Evolutionary conservation across 1,284 basidiomycete species (phyloP).

Genomic region (Sphagnurus paluster): DNA sequence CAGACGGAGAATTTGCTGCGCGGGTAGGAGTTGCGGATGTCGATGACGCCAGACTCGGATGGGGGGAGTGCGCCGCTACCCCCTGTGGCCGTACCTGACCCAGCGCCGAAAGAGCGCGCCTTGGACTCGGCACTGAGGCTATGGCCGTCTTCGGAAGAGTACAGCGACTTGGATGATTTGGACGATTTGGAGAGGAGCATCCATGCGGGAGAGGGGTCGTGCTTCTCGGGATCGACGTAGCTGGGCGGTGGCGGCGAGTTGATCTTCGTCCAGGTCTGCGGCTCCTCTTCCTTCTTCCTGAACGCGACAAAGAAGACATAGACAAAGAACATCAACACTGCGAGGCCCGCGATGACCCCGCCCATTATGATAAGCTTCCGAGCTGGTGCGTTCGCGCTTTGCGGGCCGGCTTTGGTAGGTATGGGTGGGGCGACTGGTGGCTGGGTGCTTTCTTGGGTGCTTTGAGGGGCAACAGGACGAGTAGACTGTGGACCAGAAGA

Average conservation of each 20-base stretch:
- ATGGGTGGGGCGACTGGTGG: neutral
- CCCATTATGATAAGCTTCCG: slow-evolving; percentile 19
- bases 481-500: neutral
- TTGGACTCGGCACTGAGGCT: slow-evolving; percentile 1
- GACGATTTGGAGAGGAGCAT: slow-evolving; percentile 11
- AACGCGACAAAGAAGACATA: slow-evolving; percentile 15
- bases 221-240: slow-evolving; percentile 13
- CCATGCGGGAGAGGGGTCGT: slow-evolving; percentile 6
- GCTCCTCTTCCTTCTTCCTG: slow-evolving; percentile 8
- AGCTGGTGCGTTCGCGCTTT: slow-evolving; percentile 1
- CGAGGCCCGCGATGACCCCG: slow-evolving; percentile 16
- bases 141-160: slow-evolving; percentile 5
- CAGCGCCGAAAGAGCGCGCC: neutral
- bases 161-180: too few relatives aligned
- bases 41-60: slow-evolving; percentile 16
- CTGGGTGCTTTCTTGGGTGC: too few relatives aligned
- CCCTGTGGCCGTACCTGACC: too few relatives aligned
- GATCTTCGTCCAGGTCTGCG: slow-evolving; percentile 13
- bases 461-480: neutral
- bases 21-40: slow-evolving; percentile 27
- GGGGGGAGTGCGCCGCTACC: too few relatives aligned
- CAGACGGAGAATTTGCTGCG: slow-evolving; percentile 30
- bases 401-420: neutral
- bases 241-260: slow-evolving; percentile 11
- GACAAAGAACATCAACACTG: slow-evolving; percentile 13